Evolutionary conservation across 1,284 basidiomycete species (phyloP), one percentile per base, ranked within the genome.

Genomic region (Austropuccinia psidii): DNA sequence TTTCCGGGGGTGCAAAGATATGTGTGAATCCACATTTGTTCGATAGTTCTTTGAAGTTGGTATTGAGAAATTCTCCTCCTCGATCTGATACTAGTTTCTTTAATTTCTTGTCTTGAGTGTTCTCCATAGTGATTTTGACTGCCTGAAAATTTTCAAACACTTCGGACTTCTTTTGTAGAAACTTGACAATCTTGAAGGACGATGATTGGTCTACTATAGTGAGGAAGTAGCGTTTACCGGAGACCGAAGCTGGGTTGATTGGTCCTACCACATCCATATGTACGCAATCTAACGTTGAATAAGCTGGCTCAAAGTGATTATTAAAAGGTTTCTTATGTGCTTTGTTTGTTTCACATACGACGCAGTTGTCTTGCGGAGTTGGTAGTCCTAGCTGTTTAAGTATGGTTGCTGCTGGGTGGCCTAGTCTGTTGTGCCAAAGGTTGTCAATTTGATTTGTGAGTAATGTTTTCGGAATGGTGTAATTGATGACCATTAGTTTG

Each of bases 1-100:
- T 79, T 67, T 84, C 78, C 61, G 83, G 82, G 0, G 81, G 77
- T 9, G 79, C 81, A 19, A 80, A 75, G 50, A 80, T 74, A 31
- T 75, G 77, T 31, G 69, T 54, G 2, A 81, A 83, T 11, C 82
- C 82, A 9, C 75, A 29, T 0, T 52, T 27, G 7, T 75, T 74
- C 2, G 81, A 78, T 47, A 78, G 80, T 0, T 73, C 74, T 13
- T 68, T 21, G 68, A 82, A 80, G 1, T 67, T 76, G 2, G 75
- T 74, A 4, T 74, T 75, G 7, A 73, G 54, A 73, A 78, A 80
- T 76, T 82, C 77, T 1, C 77, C 78, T 19, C 81, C 81, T 21
- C 79, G 78, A 76, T 84, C 80, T 21, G 50, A 52, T 1, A 54
- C 29, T 8, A 67, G 1, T 8, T 67, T 33, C n/a, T 67, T 67